Evolutionary conservation across 2,329 filamentous ascomycete genomes (phyloP).

Genomic region (Fusarium sp.): DNA sequence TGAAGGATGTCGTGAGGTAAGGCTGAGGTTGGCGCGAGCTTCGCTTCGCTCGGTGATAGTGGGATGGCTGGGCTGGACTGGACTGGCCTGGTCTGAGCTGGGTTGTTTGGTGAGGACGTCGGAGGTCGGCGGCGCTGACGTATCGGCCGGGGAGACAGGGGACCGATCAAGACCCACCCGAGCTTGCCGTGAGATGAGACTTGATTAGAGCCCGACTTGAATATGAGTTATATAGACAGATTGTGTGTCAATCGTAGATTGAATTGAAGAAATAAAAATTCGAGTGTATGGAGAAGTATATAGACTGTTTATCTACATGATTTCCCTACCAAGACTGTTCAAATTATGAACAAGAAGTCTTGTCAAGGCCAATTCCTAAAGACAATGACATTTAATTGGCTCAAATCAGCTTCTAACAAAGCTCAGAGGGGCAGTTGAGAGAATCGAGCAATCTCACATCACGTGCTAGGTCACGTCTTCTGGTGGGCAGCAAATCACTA

Average conservation of each 20-base stretch:
- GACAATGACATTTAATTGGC: slow-evolving; percentile 18
- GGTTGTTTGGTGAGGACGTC: slow-evolving; percentile 24
- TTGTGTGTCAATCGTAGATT: neutral
- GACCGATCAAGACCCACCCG: slow-evolving; percentile 41
- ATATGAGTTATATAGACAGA: neutral
- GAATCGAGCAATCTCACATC: neutral
- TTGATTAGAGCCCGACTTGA: neutral
- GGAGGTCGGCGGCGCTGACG: slow-evolving; percentile 50
- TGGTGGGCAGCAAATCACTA: slow-evolving; percentile 23
- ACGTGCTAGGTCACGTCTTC: slow-evolving; percentile 42
- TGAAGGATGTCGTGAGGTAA: slow-evolving; percentile 24
- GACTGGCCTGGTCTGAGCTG: slow-evolving; percentile 2
- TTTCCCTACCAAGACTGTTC: neutral
- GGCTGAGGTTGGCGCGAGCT: slow-evolving; percentile 36
- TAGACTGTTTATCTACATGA: neutral
- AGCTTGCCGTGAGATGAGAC: slow-evolving; percentile 32
- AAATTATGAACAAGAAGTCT: neutral
- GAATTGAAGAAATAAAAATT: neutral
- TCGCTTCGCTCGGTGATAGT: slow-evolving; percentile 19
- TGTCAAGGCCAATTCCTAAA: neutral
- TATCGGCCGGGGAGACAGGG: slow-evolving; percentile 47
- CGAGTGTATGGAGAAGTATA: no score
- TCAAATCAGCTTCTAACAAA: neutral
- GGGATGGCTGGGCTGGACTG: slow-evolving; percentile 35
- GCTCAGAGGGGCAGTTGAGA: neutral